These are phyloP conservation scores for Dictyophora rubrovolvata DNA, from an alignment of 768 basidiomycete species.

Conservation along the genomic window DNA sequence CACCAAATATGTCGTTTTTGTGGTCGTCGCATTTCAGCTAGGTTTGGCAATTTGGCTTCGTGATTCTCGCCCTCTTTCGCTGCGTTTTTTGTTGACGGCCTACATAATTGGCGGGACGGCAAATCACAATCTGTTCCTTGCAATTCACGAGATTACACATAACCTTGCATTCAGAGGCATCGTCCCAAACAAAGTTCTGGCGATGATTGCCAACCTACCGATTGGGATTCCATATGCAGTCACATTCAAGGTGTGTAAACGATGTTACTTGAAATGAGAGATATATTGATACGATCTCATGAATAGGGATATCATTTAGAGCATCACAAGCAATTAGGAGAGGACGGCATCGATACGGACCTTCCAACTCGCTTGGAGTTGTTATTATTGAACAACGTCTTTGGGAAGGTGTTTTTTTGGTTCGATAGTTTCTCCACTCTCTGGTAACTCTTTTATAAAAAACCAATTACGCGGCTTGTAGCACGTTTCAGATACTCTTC, in stretches of 20 bases:
- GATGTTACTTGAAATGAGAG: background rate
- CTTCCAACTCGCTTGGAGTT: slow-evolving; percentile 83
- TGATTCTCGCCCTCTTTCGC: slow-evolving; percentile 57
- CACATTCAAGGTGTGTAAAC: slow-evolving; percentile 71
- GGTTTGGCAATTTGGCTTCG: slow-evolving; percentile 53
- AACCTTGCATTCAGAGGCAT: slow-evolving; percentile 88
- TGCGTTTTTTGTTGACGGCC: slow-evolving; percentile 62
- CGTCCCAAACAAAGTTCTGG: slow-evolving; percentile 72
- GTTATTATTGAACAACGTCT: slow-evolving; percentile 81
- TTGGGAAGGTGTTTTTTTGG: slow-evolving; percentile 98
- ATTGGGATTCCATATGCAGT: slow-evolving; percentile 94
- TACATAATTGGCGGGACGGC: slow-evolving; percentile 88
- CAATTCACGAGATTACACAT: slow-evolving; percentile 98
- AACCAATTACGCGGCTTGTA: slow-evolving; percentile 19
- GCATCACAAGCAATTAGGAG: slow-evolving; percentile 91
- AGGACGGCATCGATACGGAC: slow-evolving; percentile 95
- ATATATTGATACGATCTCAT: too few relatives aligned
- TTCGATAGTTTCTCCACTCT: slow-evolving; percentile 28
- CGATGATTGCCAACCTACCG: slow-evolving; percentile 85
- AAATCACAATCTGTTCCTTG: slow-evolving; percentile 96
- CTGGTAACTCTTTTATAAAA: background rate
- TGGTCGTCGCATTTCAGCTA: slow-evolving; percentile 74
- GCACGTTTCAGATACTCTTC: slow-evolving; percentile 96
- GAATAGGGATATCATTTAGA: slow-evolving; percentile 82
- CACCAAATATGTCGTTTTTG: slow-evolving; percentile 83